A percentile compares a stretch with the other conserved stretches of the same genome.
phyloP scores from a whole-genome alignment of 345 rosid species.

The Angophora floribunda region DNA sequence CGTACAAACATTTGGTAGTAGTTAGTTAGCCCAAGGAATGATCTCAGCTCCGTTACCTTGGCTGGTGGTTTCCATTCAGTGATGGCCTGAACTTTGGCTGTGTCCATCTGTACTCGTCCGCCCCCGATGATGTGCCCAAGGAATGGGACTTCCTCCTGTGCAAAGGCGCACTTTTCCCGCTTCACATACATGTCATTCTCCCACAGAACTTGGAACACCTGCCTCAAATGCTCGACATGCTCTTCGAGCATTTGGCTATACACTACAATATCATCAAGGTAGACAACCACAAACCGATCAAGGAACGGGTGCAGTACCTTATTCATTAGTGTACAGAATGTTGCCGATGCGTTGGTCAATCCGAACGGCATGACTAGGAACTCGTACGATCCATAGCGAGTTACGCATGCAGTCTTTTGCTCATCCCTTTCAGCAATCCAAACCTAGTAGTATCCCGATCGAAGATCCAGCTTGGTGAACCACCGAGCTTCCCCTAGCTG shows the following conservation, averaged over 20 bases:
- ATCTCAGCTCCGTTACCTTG: no score
- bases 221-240: not conserved
- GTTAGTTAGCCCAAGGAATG: no score
- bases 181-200: not conserved
- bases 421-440: not conserved
- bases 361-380: not conserved
- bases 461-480: not conserved
- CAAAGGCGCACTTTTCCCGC: no score
- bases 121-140: no score
- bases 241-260: not conserved
- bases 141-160: no score
- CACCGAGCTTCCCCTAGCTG: not conserved
- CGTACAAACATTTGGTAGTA: fast-evolving
- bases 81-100: no score
- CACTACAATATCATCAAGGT: not conserved
- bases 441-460: not conserved
- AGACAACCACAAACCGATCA: not conserved
- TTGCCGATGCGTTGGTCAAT: not conserved
- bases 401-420: not conserved
- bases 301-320: not conserved
- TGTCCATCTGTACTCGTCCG: no score
- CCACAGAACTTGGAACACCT: not conserved
- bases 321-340: not conserved
- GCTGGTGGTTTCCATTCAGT: no score
- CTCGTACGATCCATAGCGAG: not conserved